These are phyloP conservation scores for Coprinellus aureogranulatus DNA, from an alignment of 768 basidiomycete species.

Conservation along the genomic window DNA sequence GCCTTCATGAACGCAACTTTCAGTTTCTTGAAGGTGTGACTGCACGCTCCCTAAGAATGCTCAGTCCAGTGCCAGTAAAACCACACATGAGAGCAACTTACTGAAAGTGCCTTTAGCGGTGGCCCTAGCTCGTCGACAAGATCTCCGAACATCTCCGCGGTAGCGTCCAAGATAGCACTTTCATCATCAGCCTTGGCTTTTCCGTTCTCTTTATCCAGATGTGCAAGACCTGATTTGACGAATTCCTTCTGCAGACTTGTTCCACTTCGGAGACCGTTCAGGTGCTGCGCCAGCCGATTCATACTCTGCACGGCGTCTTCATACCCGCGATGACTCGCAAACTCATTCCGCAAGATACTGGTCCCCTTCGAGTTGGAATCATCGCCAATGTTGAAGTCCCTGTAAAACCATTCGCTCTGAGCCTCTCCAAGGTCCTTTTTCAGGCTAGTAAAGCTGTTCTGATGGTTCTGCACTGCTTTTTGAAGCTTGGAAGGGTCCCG, in stretches of 20 bases:
- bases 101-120: constrained; percentile 71
- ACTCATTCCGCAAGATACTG: constrained; percentile 14
- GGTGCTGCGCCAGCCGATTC: constrained; percentile 88
- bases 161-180: constrained; percentile 51
- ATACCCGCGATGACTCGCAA: constrained; percentile 56
- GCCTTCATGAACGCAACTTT: constrained; percentile 61
- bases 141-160: constrained; percentile 74
- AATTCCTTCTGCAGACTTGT: constrained; percentile 83
- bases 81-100: constrained; percentile 38
- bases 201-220: constrained; percentile 7
- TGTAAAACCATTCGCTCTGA: constrained; percentile 72
- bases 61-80: neutral
- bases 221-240: constrained; percentile 49
- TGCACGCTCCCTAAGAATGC: constrained; percentile 53
- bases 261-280: constrained; percentile 85
- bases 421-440: constrained; percentile 87
- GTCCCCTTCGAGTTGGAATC: constrained; percentile 15
- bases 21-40: constrained; percentile 57
- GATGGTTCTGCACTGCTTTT: constrained; percentile 80
- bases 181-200: constrained; percentile 24
- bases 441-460: constrained; percentile 84
- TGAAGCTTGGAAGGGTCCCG: constrained; percentile 62
- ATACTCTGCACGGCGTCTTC: constrained; percentile 85
- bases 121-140: constrained; percentile 77
- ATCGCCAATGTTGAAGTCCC: constrained; percentile 25